Percentiles rank a stretch among this genome's conserved stretches.
Conservation (phyloP, 2,329 filamentous ascomycete species). For the Alternaria conjuncta region DNA sequence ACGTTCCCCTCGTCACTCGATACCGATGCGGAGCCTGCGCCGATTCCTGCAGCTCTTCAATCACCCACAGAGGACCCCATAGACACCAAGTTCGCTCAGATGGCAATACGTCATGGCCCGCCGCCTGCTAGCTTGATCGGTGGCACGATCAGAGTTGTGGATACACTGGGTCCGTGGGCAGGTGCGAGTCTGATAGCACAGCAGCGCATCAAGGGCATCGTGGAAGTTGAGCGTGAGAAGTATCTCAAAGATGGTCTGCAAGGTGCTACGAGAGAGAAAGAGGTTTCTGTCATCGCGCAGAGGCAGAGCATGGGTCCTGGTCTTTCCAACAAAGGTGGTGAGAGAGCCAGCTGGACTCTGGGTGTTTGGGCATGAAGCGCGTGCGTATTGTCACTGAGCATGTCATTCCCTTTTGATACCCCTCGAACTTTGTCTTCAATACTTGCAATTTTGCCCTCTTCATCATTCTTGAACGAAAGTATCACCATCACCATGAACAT, state of each 20-base stretch:
- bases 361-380: conserved; percentile 46
- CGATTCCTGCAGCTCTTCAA: conserved; percentile 50
- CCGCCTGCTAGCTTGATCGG: conserved; percentile 52
- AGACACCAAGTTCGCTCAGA: conserved; percentile 62
- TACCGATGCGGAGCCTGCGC: conserved; percentile 6
- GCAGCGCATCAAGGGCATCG: conserved; percentile 71
- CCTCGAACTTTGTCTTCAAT: too few species aligned
- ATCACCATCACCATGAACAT: too few species aligned
- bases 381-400: background rate
- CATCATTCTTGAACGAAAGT: too few species aligned
- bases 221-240: conserved; percentile 72
- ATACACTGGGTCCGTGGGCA: conserved; percentile 75
- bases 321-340: conserved; percentile 35
- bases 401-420: conserved; percentile 14
- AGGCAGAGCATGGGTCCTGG: conserved; percentile 70
- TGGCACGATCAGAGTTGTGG: conserved; percentile 69
- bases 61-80: conserved; percentile 63
- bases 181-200: conserved; percentile 74
- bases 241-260: conserved; percentile 72
- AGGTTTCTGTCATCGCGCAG: conserved; percentile 64
- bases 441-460: too few species aligned
- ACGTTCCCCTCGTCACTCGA: conserved; percentile 30
- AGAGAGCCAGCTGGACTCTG: conserved; percentile 48
- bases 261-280: conserved; percentile 66
- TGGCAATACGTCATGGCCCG: conserved; percentile 52